Conservation (phyloP, 2,329 filamentous ascomycete genomes). For the Microcera coccophila region DNA sequence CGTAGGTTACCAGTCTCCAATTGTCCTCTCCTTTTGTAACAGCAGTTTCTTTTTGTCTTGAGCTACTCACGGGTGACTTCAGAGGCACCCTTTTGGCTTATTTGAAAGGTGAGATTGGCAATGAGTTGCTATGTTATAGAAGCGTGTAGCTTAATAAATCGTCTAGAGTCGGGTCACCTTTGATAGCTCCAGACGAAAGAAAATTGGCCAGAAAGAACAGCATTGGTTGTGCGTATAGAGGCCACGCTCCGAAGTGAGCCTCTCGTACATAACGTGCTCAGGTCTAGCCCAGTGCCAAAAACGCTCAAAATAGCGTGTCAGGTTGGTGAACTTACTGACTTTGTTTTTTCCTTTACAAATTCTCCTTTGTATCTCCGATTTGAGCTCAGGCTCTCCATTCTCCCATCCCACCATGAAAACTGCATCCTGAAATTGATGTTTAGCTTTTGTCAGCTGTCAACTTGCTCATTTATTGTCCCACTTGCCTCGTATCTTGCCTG, state of each 20-base stretch:
- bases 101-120: too few relatives aligned
- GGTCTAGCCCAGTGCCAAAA: neutral
- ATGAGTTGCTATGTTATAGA: too few relatives aligned
- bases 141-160: too few relatives aligned
- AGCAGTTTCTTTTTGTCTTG: too few relatives aligned
- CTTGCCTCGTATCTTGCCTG: constrained; percentile 6
- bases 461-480: neutral
- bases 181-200: neutral
- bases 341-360: neutral
- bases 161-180: neutral
- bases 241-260: neutral
- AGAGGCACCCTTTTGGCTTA: too few relatives aligned
- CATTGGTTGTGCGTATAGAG: neutral
- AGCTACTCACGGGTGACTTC: too few relatives aligned
- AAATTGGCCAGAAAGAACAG: neutral
- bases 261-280: neutral
- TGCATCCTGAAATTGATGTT: constrained; percentile 2
- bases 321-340: neutral
- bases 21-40: too few relatives aligned
- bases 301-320: too few relatives aligned
- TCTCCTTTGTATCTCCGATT: constrained; percentile 1
- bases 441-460: neutral
- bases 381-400: constrained; percentile 1
- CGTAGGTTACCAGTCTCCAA: too few relatives aligned
- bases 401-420: constrained; percentile 2